A percentile compares a stretch with the other conserved stretches of the same genome.
These are phyloP conservation scores for Pseudopyricularia javanii DNA, from an alignment of 2,329 filamentous ascomycete genomes.

Conservation along the genomic window DNA sequence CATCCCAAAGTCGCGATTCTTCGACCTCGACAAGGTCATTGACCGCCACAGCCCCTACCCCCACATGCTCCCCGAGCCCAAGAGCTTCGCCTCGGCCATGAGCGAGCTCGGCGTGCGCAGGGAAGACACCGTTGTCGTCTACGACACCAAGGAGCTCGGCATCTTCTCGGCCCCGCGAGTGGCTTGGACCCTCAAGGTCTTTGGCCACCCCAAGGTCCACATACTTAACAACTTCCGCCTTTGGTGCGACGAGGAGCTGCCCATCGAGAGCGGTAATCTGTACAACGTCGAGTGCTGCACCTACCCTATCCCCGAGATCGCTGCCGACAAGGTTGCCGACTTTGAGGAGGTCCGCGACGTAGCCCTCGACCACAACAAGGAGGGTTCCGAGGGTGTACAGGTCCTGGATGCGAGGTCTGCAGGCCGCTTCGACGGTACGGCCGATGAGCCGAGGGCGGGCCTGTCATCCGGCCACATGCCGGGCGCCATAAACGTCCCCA, in stretches of 20 bases:
- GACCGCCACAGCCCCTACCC: constrained; percentile 83
- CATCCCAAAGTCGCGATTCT: constrained; percentile 86
- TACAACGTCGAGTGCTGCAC: constrained; percentile 53
- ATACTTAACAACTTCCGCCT: constrained; percentile 89
- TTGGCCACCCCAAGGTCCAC: constrained; percentile 82
- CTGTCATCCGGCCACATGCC: constrained; percentile 88
- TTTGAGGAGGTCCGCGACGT: constrained; percentile 78
- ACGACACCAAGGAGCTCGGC: constrained; percentile 81
- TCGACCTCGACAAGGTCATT: constrained; percentile 83
- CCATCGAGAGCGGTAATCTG: constrained; percentile 68
- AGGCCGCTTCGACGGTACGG: constrained; percentile 70
- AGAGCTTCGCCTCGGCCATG: constrained; percentile 80
- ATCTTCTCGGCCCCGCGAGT: constrained; percentile 92
- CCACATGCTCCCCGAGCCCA: constrained; percentile 85
- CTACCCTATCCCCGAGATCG: constrained; percentile 51
- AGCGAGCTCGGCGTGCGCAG: constrained; percentile 72
- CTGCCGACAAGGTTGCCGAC: constrained; percentile 52
- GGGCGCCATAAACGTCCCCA: constrained; percentile 71
- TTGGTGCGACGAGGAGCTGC: constrained; percentile 78
- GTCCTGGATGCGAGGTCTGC: constrained; percentile 75
- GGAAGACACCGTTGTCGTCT: constrained; percentile 87
- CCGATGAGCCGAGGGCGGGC: constrained; percentile 76
- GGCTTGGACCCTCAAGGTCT: constrained; percentile 83
- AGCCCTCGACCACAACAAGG: constrained; percentile 64
- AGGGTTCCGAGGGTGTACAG: constrained; percentile 72